Percentiles rank a stretch among this genome's conserved stretches.
These are phyloP conservation scores for Vitis rupestris DNA, from an alignment of 164 flowering plant genomes.

Conservation along the genomic window DNA sequence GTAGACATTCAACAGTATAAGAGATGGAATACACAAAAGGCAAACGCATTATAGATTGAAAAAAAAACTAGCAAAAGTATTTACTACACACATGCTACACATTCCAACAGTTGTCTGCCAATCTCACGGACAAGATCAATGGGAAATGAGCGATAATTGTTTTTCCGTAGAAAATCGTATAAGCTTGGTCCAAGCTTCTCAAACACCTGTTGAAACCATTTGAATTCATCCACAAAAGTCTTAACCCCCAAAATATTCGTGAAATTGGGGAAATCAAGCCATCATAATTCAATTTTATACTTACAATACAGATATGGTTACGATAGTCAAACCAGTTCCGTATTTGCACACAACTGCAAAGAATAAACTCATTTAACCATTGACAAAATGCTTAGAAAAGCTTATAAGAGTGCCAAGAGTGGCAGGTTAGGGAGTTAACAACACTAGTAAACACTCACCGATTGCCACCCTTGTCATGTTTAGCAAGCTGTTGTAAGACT, in stretches of 20 bases:
- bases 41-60: too few species aligned
- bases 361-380: slow-evolving; percentile 76
- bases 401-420: slow-evolving; percentile 4
- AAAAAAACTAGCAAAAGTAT: slow-evolving; percentile 25
- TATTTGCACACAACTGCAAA: slow-evolving; percentile 99
- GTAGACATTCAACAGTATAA: too few species aligned
- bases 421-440: not conserved
- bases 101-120: slow-evolving; percentile 98
- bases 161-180: slow-evolving; percentile 99
- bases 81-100: slow-evolving; percentile 99
- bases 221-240: slow-evolving; percentile 65
- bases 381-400: slow-evolving; percentile 18
- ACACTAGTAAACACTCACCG: slow-evolving; percentile 51
- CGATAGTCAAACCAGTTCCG: slow-evolving; percentile 99
- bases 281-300: slow-evolving; percentile 66
- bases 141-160: slow-evolving; percentile 99
- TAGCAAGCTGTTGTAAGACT: slow-evolving; percentile 80
- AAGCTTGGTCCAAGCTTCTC: slow-evolving; percentile 99
- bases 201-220: slow-evolving; percentile 97
- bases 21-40: too few species aligned
- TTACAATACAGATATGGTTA: slow-evolving; percentile 99
- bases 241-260: slow-evolving; percentile 57
- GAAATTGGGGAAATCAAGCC: slow-evolving; percentile 67
- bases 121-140: slow-evolving; percentile 99
- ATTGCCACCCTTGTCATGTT: slow-evolving; percentile 72